Evolutionary conservation across 139 green algal species (phyloP).

Genomic region (Astrephomene gubernaculifera): DNA sequence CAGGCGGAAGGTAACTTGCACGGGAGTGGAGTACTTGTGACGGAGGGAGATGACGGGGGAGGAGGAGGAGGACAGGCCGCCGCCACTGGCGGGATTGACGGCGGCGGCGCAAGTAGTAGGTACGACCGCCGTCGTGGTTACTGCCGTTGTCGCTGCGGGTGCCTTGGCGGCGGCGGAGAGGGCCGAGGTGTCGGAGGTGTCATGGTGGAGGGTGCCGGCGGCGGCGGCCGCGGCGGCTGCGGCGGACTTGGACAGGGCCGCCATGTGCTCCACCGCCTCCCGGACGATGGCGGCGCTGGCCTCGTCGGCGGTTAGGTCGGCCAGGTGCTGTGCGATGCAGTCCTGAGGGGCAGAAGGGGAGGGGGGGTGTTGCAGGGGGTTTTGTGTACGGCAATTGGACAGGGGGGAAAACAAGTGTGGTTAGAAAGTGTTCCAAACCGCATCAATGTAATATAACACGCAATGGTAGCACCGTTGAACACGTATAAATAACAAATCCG

Average conservation of each 20-base stretch:
- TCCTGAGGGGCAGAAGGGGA: background rate
- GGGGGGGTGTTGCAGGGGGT: background rate
- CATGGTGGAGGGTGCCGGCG: background rate
- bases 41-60: background rate
- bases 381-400: background rate
- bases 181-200: background rate
- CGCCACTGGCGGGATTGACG: background rate
- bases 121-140: no score
- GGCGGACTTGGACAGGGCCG: background rate
- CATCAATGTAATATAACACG: no score
- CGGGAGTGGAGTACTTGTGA: constrained; percentile 27
- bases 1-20: constrained; percentile 1
- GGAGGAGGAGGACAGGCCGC: background rate
- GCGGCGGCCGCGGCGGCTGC: background rate
- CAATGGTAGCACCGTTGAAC: no score
- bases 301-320: constrained; percentile 25
- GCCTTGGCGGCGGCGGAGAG: background rate
- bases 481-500: no score
- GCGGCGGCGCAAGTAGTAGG: no score
- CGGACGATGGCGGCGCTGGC: background rate
- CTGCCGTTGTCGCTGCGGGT: background rate
- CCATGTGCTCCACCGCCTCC: background rate
- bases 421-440: no score
- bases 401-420: no score
- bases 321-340: constrained; percentile 32